Base-by-base conservation (phyloP, 2,329 filamentous ascomycete genomes). In the Talaromyces rugulosus region DNA sequence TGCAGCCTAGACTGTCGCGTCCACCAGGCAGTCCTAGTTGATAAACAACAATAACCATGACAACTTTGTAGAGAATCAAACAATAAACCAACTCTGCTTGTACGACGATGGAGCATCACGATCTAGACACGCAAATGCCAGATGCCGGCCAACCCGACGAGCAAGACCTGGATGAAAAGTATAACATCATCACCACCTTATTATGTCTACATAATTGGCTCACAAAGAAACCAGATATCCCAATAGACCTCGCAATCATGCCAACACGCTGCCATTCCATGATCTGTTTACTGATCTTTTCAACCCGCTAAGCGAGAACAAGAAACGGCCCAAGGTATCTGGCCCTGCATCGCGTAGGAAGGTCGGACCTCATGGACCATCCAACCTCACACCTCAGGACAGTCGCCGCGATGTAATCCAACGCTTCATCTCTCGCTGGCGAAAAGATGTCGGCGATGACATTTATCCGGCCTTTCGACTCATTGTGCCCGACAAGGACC, bases 391-490 rank as follows among this genome's bases (percentile, higher is more conserved):
- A 3, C 88, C 91, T 0, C 87, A 94, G 66, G 92, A 97, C 73
- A 85, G 89, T 64, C 87, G 92, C 42, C 85, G 89, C 0, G 86
- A 87, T 68, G 90, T 97, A 66, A 92, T 99, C 66, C 86, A 93
- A 60, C 83, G 89, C 7, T 99, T 96, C 78, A 91, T 99, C 67
- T 84, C 85, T 14, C 84, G 87, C 73, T 99, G 95, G 95, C 86
- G 93, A 44, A 86, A 87, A 61, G 88, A 96, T 64, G 93, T 97
- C 27, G 95, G 95, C 30, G 81, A 91, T 68, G 95, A 99, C 75
- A 91, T 99, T 69, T 98, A 95, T 72, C 95, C 95, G 0, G 94
- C 92, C 1, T 85, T 99, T 75, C 88, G 95, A 23, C 84, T 99
- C 54, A 96, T 98, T 62, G 82, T 97, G 3, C 93, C 94, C 0